Evolutionary conservation across 805 yeast genomes (phyloP), one percentile per base, ranked within the genome.

Genomic region (Pichia insulana): DNA sequence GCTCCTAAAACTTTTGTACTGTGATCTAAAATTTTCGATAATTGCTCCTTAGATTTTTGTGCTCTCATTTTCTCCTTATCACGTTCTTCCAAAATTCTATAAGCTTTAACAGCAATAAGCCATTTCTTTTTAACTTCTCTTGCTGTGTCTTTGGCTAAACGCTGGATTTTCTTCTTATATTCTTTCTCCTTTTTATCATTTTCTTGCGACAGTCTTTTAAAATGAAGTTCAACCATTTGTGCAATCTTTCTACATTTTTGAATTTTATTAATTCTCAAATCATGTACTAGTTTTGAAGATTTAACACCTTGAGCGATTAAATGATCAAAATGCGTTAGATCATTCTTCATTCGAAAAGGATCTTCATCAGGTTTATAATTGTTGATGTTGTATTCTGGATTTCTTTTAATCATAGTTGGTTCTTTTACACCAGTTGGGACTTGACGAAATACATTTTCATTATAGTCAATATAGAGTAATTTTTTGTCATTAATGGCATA

Each of bases 1-100:
- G 95, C 94, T 47, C 88, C 96, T 25, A 90, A 68, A 30, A 90
- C 71, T 56, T 85, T 89, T 0, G 96, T 86, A 19, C 96, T 86
- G 55, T 89, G 92, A 55, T 89, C 95, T 44, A 90, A 67, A 71
- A 90, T 89, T 56, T 86, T 82, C 43, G 86, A 78, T 43, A 90
- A 68, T 57, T 89, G 95, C 53, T 85, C 84, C 56, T 88, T 83
- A 31, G 97, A 96, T 54, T 82, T 78, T 9, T 76, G 74, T 41
- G 84, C 76, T 56, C 87, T 82, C 52, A 82, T 71, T 50, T 84
- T 89, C 51, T 86, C 95, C 46, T 74, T 81, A 50, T 83, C 86
- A 47, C 81, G 77, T 37, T 80, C 80, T 56, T 84, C 92, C 46
- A 84, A 67, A 13, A 79, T 83, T 38, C 69, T 71, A 56, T 74